Percentiles rank a stretch among this genome's conserved stretches.
Conservation (phyloP, 2,329 filamentous ascomycete genomes). For the Penicillium nordicum region DNA sequence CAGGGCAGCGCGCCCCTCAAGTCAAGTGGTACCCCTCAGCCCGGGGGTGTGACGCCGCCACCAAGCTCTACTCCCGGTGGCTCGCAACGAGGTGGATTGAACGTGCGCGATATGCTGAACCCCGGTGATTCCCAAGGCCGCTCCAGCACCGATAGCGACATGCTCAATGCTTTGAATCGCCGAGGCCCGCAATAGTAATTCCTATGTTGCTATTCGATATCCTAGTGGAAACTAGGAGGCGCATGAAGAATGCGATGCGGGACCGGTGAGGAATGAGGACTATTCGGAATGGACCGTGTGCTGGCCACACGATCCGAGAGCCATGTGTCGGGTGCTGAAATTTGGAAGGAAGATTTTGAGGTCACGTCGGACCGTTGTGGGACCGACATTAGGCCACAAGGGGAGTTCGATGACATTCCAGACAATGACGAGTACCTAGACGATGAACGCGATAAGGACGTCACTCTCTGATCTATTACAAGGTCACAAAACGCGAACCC, state of each 20-base stretch:
- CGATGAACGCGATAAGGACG: conserved; percentile 9
- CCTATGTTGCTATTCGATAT: background rate
- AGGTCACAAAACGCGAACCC: conserved; percentile 31
- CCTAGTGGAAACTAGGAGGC: background rate
- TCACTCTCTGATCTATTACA: conserved; percentile 20
- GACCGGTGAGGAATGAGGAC: background rate
- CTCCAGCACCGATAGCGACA: conserved; percentile 49
- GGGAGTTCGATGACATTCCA: conserved; percentile 6
- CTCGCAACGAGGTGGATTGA: conserved; percentile 42
- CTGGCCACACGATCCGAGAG: conserved; percentile 23
- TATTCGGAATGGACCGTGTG: conserved; percentile 21
- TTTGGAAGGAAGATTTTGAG: conserved; percentile 9
- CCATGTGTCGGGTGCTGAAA: conserved; percentile 18
- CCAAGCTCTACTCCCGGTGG: conserved; percentile 37
- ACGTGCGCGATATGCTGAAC: conserved; percentile 49
- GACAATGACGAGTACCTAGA: background rate
- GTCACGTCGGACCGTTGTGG: conserved; percentile 13
- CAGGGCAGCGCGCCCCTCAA: background rate
- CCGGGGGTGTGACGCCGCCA: conserved; percentile 37
- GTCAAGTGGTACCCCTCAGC: conserved; percentile 11
- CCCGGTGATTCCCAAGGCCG: conserved; percentile 41
- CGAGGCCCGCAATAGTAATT: conserved; percentile 36
- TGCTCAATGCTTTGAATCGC: conserved; percentile 48
- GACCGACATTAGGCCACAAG: background rate
- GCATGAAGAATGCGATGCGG: background rate